These are phyloP conservation scores for Gastrodia elata DNA, from an alignment of 106 monocot species.

Conservation along the genomic window DNA sequence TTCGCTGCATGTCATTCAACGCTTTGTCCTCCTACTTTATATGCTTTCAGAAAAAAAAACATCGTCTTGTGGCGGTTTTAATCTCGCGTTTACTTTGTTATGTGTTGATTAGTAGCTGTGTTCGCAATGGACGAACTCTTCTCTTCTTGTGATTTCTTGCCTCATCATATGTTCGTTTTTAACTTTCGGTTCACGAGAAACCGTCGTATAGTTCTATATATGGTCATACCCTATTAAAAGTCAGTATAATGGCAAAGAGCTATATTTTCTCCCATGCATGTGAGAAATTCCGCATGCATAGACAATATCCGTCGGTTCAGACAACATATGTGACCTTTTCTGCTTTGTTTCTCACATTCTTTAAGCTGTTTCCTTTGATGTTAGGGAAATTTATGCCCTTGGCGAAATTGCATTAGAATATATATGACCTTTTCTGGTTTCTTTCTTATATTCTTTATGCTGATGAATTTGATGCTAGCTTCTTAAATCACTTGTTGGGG, in stretches of 20 bases:
- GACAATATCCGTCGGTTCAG: background rate
- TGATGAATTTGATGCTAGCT: too few relatives aligned
- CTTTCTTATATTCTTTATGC: background rate
- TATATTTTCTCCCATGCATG: background rate
- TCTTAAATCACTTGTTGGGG: too few relatives aligned
- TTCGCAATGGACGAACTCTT: background rate
- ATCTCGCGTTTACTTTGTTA: background rate
- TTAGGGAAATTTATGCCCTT: too few relatives aligned
- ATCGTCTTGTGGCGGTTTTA: background rate
- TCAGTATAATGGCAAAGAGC: background rate
- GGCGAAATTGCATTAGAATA: too few relatives aligned
- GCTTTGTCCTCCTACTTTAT: background rate
- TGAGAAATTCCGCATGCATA: background rate
- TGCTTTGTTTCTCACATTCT: background rate
- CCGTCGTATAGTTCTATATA: background rate
- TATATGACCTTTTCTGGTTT: too few relatives aligned
- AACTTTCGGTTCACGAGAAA: background rate
- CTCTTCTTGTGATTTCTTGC: background rate
- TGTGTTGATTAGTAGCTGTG: background rate
- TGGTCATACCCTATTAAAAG: background rate
- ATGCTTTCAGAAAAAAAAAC: background rate
- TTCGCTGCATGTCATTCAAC: background rate
- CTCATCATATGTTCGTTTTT: background rate
- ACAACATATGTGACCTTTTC: background rate
- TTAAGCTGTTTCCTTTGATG: background rate